Base-by-base conservation (phyloP, 371 early-diverging fungal species). In the Thermomucor indicae-seudaticae region DNA sequence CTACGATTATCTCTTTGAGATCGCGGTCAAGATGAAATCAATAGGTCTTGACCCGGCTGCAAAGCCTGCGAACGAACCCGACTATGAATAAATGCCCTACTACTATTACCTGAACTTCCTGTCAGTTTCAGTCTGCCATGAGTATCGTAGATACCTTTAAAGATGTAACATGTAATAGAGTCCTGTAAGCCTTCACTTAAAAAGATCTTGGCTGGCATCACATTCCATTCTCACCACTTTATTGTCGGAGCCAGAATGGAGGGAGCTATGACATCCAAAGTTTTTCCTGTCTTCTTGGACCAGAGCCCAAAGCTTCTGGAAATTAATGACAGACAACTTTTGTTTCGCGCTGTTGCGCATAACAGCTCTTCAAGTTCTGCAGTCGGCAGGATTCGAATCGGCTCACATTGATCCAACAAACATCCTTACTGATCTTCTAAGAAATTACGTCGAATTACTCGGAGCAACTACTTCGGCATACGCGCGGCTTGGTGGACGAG, bases 1-100 rank as follows among this genome's bases (percentile, higher is more conserved):
- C 78, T 97, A 95, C 58, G 98, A 97, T 64, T 97, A 96, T 67
- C 76, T 97, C 34, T 97, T 97, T 67, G 96, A 96, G 63, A 89
- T 96, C 41, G 94, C 92, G 5, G 92, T 95, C 49, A 91, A 89
- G 62, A 96, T 96, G 94, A 88, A 84, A 70, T 64, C 74, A 40
- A 68, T 84, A 35, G 92, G 93, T 11, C 51, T 94, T 29, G 91
- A 93, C 63, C 91, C 94, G 19, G 72, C 57, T 27, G 47, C 29
- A 11, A 70, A 76, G 31, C 86, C 86, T 11, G 30, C 57, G n/a
- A 51, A 40, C 28, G 57, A 57, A 27, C 57, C 57, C 23, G 51
- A 57, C 17, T 57, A 57, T 38, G 46, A 49, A 35, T 55, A 55
- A 49, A 30, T 32, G 32, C n/a, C n/a, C n/a, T n/a, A n/a, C n/a